Evolutionary conservation across 768 basidiomycete species (phyloP), one percentile per base, ranked within the genome.

Genomic region (Dentipellis fragilis): DNA sequence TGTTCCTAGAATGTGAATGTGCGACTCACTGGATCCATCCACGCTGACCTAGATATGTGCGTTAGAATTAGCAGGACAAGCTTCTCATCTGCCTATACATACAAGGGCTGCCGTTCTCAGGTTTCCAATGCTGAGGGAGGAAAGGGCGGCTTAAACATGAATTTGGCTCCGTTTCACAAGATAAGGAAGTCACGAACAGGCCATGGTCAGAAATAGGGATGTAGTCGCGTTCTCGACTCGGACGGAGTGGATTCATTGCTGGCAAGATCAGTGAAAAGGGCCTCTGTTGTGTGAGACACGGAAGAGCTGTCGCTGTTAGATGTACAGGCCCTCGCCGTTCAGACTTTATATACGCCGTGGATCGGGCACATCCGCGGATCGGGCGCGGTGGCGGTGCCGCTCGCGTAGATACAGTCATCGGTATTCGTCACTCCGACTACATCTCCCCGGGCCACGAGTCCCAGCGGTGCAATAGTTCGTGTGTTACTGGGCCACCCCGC

Each of bases 81-180:
- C 40, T 35, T 57, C 17, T 47, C 35, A 36, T 21, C n/a, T 16
- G 19, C 14, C 45, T 12, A 19, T 34, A 70, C 70, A 63, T 63
- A 79, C 78, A 59, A 93, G 69, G 10, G 90, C 89, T 45, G 90
- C 89, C 1, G 89, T 92, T 54, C 85, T 79, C 57, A 92, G 70
- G 66, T 92, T 92, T 9, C 89, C 90, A 56, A 92, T 91, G 47
- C 89, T 90, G 59, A 34, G 21, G 53, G 47, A 39, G 34, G 17
- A 48, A n/a, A 59, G 51, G 29, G 29, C 29, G 29, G 29, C 29
- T 29, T 29, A 29, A 29, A 29, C 29, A 29, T 29, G 29, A 29
- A 29, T 29, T 29, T 29, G 29, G 29, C 29, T 29, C 29, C 29
- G 29, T 29, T 6, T 29, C 29, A 29, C 29, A 29, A 6, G 37